Conservation (phyloP, 1,284 basidiomycete genomes). For the Crepidotus sp. region DNA sequence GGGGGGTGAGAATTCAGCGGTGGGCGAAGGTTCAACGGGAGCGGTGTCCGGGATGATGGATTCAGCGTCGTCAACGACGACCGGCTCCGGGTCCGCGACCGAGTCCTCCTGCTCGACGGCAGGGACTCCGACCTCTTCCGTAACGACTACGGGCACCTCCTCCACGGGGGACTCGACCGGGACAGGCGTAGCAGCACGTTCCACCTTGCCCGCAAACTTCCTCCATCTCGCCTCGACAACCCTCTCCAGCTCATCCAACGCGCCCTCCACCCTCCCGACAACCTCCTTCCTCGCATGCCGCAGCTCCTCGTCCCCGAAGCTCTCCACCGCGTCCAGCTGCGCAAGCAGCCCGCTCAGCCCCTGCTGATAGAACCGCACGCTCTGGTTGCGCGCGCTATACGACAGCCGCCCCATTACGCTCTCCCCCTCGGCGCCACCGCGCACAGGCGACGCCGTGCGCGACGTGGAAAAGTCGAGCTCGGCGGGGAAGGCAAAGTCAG, state of each 20-base stretch:
- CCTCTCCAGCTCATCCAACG: constrained; percentile 42
- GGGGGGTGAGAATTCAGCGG: background rate
- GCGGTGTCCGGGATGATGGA: background rate
- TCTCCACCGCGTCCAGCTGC: constrained; percentile 48
- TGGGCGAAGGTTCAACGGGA: background rate
- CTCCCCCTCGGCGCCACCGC: background rate
- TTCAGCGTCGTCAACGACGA: background rate
- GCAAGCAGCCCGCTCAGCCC: constrained; percentile 42
- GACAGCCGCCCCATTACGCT: constrained; percentile 24
- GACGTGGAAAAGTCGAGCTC: constrained; percentile 32
- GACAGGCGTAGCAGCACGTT: background rate
- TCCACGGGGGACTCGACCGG: background rate
- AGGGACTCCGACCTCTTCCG: background rate
- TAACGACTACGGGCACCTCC: background rate
- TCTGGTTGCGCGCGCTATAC: constrained; percentile 47
- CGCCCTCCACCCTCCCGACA: constrained; percentile 43
- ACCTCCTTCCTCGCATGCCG: constrained; percentile 42
- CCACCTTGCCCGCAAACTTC: constrained; percentile 8
- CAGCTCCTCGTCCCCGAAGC: constrained; percentile 44
- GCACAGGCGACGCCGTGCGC: constrained; percentile 18
- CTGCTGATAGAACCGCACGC: constrained; percentile 52
- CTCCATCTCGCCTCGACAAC: constrained; percentile 26
- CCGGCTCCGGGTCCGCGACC: background rate
- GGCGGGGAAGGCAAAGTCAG: constrained; percentile 34
- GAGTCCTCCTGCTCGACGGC: background rate